These are phyloP conservation scores for Citrus medica DNA, from an alignment of 345 rosid genomes.

Conservation along the genomic window DNA sequence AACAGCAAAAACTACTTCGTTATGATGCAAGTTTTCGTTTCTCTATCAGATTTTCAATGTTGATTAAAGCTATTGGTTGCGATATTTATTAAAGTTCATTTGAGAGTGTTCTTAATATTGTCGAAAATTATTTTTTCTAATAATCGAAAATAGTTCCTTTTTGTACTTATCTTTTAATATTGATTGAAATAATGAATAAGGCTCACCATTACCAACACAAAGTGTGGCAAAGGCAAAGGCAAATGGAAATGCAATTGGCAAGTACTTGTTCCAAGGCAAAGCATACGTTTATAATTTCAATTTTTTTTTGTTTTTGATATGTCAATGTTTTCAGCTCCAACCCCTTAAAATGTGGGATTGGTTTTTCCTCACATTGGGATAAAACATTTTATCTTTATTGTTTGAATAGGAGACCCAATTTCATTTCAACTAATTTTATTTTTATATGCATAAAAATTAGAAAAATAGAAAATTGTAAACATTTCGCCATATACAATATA, in stretches of 20 bases:
- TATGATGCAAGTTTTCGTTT: too few species aligned
- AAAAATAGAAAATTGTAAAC: too few species aligned
- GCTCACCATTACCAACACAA: too few species aligned
- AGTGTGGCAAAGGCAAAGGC: neutral
- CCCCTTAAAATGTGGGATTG: slow-evolving; percentile 35
- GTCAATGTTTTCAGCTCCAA: slow-evolving; percentile 38
- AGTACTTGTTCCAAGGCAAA: slow-evolving; percentile 19
- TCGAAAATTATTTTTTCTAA: too few species aligned
- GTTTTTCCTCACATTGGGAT: slow-evolving; percentile 24
- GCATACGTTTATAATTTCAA: neutral
- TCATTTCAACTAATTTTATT: neutral
- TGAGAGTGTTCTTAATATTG: too few species aligned
- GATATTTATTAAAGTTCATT: too few species aligned
- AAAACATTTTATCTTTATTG: neutral
- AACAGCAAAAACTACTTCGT: too few species aligned
- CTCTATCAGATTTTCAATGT: too few species aligned
- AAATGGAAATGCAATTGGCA: neutral
- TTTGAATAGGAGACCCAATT: neutral
- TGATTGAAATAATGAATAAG: too few species aligned
- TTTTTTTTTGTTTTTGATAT: slow-evolving; percentile 10
- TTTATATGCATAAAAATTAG: neutral
- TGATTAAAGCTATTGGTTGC: too few species aligned
- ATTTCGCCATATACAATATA: neutral
- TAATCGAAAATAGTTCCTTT: too few species aligned
- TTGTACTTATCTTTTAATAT: too few species aligned